Evolutionary conservation across 768 basidiomycete genomes (phyloP), one percentile per base, ranked within the genome.

Genomic region (Trametes villosa): DNA sequence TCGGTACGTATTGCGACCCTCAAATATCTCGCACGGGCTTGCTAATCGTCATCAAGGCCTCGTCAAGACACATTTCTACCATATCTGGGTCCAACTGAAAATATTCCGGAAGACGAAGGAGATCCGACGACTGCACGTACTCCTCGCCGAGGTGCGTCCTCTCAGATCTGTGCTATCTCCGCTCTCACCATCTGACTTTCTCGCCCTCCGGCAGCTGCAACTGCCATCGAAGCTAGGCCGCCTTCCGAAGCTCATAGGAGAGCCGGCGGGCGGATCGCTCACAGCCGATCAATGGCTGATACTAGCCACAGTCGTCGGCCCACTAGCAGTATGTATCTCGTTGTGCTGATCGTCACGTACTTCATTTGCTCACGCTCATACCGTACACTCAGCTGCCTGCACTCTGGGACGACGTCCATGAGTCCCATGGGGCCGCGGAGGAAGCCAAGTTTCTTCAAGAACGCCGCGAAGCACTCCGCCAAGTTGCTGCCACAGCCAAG

Each of bases 231-330:
- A 75, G 44, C 74, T 59, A 0, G 62, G 62, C 3, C 52, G 54
- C 0, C 49, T 63, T 15, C 62, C 62, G 2, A 34, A 41, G 2
- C 45, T 55, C 0, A 46, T 63, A 9, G 62, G 62, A 0, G 57
- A 59, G 13, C 62, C 62, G 2, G 53, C 62, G 6, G 62, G 62
- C 1, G 62, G 62, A 0, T 63, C 62, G 5, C 26, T 63, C 1
- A 63, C 62, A 6, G 57, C 62, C 1, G 58, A 63, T n/a, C 57
- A 63, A 34, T 63, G 75, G 77, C 62, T 71, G 0, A 36, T 74
- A 9, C 60, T 74, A 1, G 66, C 67, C 0, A 72, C 68, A 0
- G 64, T 75, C 18, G 64, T 74, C 24, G 70, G 69, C 0, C 75
- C 76, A 0, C 55, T 76, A 1, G 60, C 66, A 0, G 73, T 75